These are phyloP conservation scores for Phytophthora pistaciae DNA, from an alignment of 352 stramenopile species.

Conservation along the genomic window DNA sequence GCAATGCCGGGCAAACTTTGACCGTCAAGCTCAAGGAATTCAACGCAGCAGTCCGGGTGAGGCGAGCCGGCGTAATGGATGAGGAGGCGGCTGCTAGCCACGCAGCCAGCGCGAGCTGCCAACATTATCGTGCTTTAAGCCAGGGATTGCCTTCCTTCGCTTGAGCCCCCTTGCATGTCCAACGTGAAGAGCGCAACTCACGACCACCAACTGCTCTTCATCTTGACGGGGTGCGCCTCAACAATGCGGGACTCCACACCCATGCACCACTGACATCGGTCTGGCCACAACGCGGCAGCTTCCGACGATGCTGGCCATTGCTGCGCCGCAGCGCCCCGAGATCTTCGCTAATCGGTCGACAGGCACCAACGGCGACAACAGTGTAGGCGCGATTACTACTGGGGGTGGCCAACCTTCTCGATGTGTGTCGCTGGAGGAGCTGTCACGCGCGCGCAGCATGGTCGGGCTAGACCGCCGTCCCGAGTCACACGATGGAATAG, in stretches of 20 bases:
- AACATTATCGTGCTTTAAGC: slow-evolving; percentile 1
- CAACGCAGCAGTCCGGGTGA: background rate
- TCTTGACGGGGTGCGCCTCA: background rate
- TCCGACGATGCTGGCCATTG: background rate
- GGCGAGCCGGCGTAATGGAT: background rate
- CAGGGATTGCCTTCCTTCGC: too few relatives aligned
- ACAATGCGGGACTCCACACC: background rate
- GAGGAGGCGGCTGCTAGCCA: slow-evolving; percentile 1
- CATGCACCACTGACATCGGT: background rate
- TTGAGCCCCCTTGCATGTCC: slow-evolving; percentile 9
- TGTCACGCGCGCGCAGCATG: slow-evolving; percentile 4
- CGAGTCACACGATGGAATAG: slow-evolving; percentile 18
- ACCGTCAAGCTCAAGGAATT: background rate
- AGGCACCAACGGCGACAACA: background rate
- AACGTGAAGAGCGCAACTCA: slow-evolving; percentile 9
- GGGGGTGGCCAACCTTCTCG: background rate
- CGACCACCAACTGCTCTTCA: background rate
- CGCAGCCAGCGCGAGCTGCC: background rate
- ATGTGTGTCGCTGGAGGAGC: background rate
- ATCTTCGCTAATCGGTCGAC: background rate
- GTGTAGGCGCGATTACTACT: background rate
- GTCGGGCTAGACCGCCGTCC: background rate
- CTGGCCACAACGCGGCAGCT: slow-evolving; percentile 4
- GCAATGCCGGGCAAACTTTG: background rate
- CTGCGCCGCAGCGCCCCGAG: background rate